Evolutionary conservation across 495 filamentous ascomycete species (phyloP).

Genomic region (Eremomyces bilateralis): DNA sequence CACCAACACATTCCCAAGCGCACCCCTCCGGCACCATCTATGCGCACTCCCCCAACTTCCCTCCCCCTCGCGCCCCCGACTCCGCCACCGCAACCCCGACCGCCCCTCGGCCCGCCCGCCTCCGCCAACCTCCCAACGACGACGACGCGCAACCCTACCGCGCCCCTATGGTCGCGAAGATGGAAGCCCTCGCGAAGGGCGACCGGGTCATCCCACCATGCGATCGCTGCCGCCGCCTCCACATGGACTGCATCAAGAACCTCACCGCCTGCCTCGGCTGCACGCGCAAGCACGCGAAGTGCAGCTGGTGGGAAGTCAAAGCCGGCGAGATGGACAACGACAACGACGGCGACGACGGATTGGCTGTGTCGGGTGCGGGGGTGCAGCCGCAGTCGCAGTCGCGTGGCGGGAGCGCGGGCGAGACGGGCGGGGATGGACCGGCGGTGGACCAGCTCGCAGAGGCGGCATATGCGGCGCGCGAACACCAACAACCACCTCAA

Average conservation of each 20-base stretch:
- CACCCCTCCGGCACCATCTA: neutral
- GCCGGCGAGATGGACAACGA: constrained; percentile 58
- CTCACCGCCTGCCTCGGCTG: constrained; percentile 69
- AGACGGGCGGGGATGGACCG: too few species aligned
- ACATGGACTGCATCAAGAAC: constrained; percentile 68
- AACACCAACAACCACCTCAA: too few species aligned
- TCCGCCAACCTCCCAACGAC: constrained; percentile 1
- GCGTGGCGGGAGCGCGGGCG: too few species aligned
- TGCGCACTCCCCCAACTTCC: neutral
- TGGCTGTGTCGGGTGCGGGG: too few species aligned
- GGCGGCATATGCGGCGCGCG: too few species aligned
- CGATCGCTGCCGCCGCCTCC: constrained; percentile 58
- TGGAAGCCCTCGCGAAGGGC: constrained; percentile 53
- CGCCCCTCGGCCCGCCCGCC: constrained; percentile 7
- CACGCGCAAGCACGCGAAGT: constrained; percentile 74
- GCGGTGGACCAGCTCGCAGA: too few species aligned
- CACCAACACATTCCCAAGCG: constrained; percentile 1
- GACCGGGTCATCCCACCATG: constrained; percentile 57
- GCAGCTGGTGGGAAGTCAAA: constrained; percentile 56
- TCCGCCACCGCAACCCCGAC: constrained; percentile 2
- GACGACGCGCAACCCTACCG: constrained; percentile 37
- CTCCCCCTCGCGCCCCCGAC: neutral
- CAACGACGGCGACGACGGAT: too few species aligned
- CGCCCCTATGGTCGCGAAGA: constrained; percentile 44
- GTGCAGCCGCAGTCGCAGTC: too few species aligned